Conservation (phyloP, 345 rosid species). For the Citrus maxima region DNA sequence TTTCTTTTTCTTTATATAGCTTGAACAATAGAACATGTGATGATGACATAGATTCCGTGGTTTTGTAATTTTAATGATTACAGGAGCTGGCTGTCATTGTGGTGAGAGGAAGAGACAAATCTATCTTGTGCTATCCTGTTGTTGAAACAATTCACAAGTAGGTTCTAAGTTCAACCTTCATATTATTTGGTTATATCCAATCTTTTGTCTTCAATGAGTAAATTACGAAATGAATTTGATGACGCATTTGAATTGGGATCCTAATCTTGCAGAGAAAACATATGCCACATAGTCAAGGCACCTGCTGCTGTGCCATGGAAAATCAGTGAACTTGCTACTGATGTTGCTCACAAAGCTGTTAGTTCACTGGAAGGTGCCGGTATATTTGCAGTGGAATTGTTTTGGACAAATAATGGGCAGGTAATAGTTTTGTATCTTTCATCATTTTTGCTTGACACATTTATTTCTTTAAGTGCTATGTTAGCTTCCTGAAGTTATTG, state of each 20-base stretch:
- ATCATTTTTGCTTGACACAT: background rate
- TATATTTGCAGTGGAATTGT: constrained; percentile 92
- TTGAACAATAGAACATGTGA: background rate
- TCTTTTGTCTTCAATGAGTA: background rate
- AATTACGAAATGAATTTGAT: background rate
- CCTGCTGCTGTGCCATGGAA: constrained; percentile 87
- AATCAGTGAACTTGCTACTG: constrained; percentile 73
- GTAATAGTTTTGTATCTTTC: constrained; percentile 32
- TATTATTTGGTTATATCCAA: background rate
- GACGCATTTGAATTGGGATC: constrained; percentile 12
- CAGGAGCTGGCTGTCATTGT: constrained; percentile 94
- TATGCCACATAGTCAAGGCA: constrained; percentile 93
- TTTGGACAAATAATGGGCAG: constrained; percentile 78
- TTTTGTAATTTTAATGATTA: background rate
- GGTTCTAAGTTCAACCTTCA: constrained; percentile 12
- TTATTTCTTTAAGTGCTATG: background rate
- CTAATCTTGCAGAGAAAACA: constrained; percentile 66
- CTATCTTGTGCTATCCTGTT: constrained; percentile 81
- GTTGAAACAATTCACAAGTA: constrained; percentile 97
- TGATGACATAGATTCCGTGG: background rate
- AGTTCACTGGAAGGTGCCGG: constrained; percentile 94
- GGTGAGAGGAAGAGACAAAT: constrained; percentile 85
- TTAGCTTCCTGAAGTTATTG: background rate
- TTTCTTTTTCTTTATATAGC: background rate
- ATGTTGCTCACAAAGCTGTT: constrained; percentile 75